These are phyloP conservation scores for Talaromyces verruculosus DNA, from an alignment of 2,329 filamentous ascomycete genomes.

Conservation along the genomic window DNA sequence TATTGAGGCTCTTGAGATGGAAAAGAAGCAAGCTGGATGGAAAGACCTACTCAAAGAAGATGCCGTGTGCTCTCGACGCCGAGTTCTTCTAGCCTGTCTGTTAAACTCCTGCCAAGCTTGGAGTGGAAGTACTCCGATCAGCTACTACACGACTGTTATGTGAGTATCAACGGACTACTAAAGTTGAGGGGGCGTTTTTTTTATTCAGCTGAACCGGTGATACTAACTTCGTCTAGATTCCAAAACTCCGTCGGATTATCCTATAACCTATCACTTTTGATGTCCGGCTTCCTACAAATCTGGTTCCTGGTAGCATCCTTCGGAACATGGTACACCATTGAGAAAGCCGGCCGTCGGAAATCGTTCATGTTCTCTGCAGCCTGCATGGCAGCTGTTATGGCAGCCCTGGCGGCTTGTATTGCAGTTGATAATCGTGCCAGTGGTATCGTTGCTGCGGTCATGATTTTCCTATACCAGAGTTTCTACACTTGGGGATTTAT, in stretches of 20 bases:
- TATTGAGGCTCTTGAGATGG: neutral
- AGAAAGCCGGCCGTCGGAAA: neutral
- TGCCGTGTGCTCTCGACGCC: neutral
- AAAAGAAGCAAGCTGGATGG: neutral
- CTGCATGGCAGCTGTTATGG: neutral
- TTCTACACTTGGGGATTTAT: neutral
- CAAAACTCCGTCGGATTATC: neutral
- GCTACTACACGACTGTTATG: neutral
- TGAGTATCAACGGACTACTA: neutral
- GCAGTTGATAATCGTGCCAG: neutral
- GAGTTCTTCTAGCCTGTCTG: neutral
- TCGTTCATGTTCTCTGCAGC: neutral
- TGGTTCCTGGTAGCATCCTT: neutral
- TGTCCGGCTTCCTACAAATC: neutral
- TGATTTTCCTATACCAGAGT: neutral
- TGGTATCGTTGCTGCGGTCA: neutral
- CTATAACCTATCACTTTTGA: neutral
- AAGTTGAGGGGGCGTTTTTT: neutral
- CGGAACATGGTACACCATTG: neutral
- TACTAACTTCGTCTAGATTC: neutral
- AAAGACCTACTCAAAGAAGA: neutral
- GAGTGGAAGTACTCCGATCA: neutral
- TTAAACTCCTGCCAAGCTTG: neutral
- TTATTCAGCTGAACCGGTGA: neutral
- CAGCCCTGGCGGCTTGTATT: neutral